phyloP scores from a whole-genome alignment of 1,284 basidiomycete species.

The Paramarasmius palmivorus region DNA sequence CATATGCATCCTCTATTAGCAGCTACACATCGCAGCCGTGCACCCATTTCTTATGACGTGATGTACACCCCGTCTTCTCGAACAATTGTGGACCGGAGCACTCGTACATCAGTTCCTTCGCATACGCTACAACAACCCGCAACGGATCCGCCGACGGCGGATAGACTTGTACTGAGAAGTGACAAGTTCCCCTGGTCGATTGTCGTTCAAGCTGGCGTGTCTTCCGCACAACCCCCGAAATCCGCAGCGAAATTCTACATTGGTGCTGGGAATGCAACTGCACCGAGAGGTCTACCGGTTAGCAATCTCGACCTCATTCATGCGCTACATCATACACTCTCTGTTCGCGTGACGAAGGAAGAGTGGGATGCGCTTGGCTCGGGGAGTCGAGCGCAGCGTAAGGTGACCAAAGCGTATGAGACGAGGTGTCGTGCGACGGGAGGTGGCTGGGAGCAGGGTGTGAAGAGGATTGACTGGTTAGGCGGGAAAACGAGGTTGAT shows the following conservation, averaged over 20 bases:
- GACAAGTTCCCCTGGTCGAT: slow-evolving; percentile 65
- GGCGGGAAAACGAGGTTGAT: slow-evolving; percentile 60
- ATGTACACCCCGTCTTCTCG: slow-evolving; percentile 56
- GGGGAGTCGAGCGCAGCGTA: slow-evolving; percentile 50
- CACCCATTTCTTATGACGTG: slow-evolving; percentile 64
- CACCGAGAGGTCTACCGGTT: slow-evolving; percentile 32
- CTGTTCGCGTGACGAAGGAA: slow-evolving; percentile 54
- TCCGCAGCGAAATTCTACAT: slow-evolving; percentile 18
- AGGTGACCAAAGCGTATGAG: slow-evolving; percentile 63
- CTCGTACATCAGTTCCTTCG: slow-evolving; percentile 53
- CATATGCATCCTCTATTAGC: slow-evolving; percentile 67
- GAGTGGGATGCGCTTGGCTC: slow-evolving; percentile 66
- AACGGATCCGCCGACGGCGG: slow-evolving; percentile 55
- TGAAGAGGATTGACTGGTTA: slow-evolving; percentile 66
- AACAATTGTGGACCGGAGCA: slow-evolving; percentile 56
- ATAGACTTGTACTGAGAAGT: slow-evolving; percentile 54
- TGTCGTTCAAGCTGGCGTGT: slow-evolving; percentile 32
- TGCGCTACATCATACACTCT: slow-evolving; percentile 57
- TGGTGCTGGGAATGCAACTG: slow-evolving; percentile 28
- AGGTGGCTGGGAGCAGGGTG: slow-evolving; percentile 69
- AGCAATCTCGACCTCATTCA: slow-evolving; percentile 66
- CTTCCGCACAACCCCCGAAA: slow-evolving; percentile 20
- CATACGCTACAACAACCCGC: slow-evolving; percentile 62
- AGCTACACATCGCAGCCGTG: slow-evolving; percentile 49
- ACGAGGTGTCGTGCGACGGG: slow-evolving; percentile 59